Base-by-base conservation (phyloP, 768 basidiomycete genomes). In the Boletellus ananiceps region DNA sequence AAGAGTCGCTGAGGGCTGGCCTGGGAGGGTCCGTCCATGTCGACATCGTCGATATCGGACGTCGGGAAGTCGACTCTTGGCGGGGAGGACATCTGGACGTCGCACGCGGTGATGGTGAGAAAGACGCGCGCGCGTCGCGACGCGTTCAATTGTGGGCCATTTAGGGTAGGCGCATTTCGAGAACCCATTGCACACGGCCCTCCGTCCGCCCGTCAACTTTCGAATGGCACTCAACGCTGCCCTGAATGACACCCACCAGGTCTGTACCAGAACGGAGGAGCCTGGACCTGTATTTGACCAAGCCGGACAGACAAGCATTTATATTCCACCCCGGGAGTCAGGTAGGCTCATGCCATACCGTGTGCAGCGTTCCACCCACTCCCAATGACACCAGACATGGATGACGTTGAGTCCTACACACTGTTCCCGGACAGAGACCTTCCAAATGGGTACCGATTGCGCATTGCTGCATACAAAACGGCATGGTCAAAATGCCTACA, bases 51-150 rank as follows among this genome's bases (percentile, higher is more conserved):
- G 54, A 69, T 57, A 40, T 72, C 83, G 5, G 82, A 84, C 1
- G 81, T 74, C 4, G 82, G 83, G 59, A 84, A 84, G 56, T 84
- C 81, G 34, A 84, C 65, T 31, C 76, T 71, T 16, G 82, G 82
- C 21, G 82, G 82, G 36, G 82, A 84, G 8, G 83, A 84, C 83
- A 85, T 84, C 23, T 21, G 27, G 13, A 25, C 25, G 27, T 45
- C 19, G 42, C 41, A n/a, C 23, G 25, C 5, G 18, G 35, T 19
- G 19, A 12, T 23, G 44, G 31, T 21, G 15, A 46, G 55, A 50
- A 62, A 56, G 55, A 53, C 36, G 44, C 46, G 52, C 58, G 64
- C 76, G 76, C 73, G 77, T 68, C 78, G 75, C 76, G 77, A 69
- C 78, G 77, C 80, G 80, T 71, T 52, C 71, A 8, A 29, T 29